phyloP scores from a whole-genome alignment of 1,284 basidiomycete species.

The Dichomitus squalens region DNA sequence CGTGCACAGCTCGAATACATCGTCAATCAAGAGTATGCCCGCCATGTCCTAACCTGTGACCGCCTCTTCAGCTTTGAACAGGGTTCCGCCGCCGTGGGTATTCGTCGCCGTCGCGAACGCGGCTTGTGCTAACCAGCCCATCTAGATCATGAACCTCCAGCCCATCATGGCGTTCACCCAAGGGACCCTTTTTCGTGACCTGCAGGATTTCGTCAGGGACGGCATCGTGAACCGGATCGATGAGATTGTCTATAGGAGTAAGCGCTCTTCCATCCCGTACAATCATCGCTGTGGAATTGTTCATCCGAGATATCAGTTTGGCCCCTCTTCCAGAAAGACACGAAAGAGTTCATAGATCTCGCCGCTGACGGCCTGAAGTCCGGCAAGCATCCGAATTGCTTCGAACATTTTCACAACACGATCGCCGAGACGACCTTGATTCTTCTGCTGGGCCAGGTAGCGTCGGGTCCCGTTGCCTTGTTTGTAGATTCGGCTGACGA shows the following conservation, averaged over 20 bases:
- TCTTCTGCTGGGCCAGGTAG: slow-evolving; percentile 36
- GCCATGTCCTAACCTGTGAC: slow-evolving; percentile 34
- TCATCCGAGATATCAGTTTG: slow-evolving; percentile 14
- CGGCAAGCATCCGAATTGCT: slow-evolving; percentile 18
- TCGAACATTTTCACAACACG: slow-evolving; percentile 24
- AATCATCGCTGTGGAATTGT: neutral
- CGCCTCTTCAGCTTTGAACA: slow-evolving; percentile 38
- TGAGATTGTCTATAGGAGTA: slow-evolving; percentile 26
- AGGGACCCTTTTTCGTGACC: slow-evolving; percentile 25
- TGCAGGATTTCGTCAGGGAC: slow-evolving; percentile 27
- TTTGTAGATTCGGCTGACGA: neutral
- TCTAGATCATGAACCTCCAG: slow-evolving; percentile 30
- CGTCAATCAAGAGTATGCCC: slow-evolving; percentile 31
- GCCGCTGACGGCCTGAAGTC: slow-evolving; percentile 14
- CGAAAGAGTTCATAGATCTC: slow-evolving; percentile 19
- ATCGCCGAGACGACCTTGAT: slow-evolving; percentile 35
- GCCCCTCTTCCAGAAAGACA: slow-evolving; percentile 26
- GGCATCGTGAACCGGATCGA: slow-evolving; percentile 28
- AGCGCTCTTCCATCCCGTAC: neutral
- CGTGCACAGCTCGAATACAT: slow-evolving; percentile 39
- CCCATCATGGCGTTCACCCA: slow-evolving; percentile 28
- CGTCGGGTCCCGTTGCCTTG: neutral
- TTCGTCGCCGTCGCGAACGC: slow-evolving; percentile 1
- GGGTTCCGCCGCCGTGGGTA: slow-evolving; percentile 34
- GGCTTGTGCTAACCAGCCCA: neutral